Conservation (phyloP, 2,329 filamentous ascomycete genomes). For the Trichoderma breve region DNA sequence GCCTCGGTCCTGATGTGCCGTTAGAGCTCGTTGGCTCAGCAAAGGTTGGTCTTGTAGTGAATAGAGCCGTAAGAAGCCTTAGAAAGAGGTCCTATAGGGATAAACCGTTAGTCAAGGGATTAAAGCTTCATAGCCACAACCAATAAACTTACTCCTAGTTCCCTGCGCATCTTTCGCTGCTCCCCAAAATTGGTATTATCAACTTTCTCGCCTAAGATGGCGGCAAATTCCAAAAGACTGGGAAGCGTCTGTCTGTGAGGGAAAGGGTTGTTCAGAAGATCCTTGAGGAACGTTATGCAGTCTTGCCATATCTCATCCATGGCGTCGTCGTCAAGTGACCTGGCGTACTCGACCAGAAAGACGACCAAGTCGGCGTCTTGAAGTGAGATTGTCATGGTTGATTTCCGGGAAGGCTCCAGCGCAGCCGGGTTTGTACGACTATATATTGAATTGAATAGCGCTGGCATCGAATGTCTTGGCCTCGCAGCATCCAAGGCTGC, state of each 20-base stretch:
- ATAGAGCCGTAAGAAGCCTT: slow-evolving; percentile 84
- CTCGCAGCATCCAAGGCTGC: slow-evolving; percentile 88
- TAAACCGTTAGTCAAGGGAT: neutral
- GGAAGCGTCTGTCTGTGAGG: slow-evolving; percentile 90
- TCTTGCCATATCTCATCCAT: slow-evolving; percentile 98
- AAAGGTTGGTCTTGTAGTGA: slow-evolving; percentile 81
- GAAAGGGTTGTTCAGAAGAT: slow-evolving; percentile 89
- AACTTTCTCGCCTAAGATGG: slow-evolving; percentile 88
- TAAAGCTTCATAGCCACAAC: neutral
- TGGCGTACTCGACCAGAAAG: slow-evolving; percentile 87
- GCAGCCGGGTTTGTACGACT: slow-evolving; percentile 84
- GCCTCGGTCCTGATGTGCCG: slow-evolving; percentile 37
- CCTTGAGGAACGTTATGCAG: slow-evolving; percentile 85
- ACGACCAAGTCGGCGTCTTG: slow-evolving; percentile 80
- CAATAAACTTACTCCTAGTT: slow-evolving; percentile 67
- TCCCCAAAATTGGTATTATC: slow-evolving; percentile 98
- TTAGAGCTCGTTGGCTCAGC: slow-evolving; percentile 49
- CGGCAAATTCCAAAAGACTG: slow-evolving; percentile 81
- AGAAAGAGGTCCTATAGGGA: slow-evolving; percentile 74
- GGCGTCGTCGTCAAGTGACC: slow-evolving; percentile 89
- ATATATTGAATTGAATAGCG: slow-evolving; percentile 94
- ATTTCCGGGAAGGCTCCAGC: slow-evolving; percentile 76
- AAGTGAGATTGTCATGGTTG: slow-evolving; percentile 81
- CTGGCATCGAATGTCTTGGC: slow-evolving; percentile 87
- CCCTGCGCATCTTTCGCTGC: slow-evolving; percentile 85